Percentiles rank a stretch among this genome's conserved stretches.
Evolutionary conservation across 805 yeast species (phyloP).

Genomic region (Saccharomycopsis sp.): DNA sequence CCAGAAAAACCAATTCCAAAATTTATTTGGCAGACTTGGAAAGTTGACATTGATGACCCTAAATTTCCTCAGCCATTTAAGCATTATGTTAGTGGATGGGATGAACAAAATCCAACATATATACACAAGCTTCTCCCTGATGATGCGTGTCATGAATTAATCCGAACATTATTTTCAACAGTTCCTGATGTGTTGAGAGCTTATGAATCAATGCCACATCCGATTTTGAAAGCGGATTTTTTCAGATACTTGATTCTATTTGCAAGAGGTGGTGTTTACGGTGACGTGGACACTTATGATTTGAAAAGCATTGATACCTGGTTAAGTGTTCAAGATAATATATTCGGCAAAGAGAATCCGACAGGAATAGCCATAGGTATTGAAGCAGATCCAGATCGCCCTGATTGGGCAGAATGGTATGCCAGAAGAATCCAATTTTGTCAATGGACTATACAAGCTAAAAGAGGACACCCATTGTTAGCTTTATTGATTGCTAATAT

Average conservation of each 20-base stretch:
- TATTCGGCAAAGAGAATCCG: conserved; percentile 23
- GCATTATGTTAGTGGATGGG: conserved; percentile 57
- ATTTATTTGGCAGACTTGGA: conserved; percentile 94
- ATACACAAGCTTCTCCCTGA: conserved; percentile 74
- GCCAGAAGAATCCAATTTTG: conserved; percentile 91
- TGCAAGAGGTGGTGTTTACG: conserved; percentile 90
- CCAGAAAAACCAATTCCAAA: conserved; percentile 59
- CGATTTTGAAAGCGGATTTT: conserved; percentile 86
- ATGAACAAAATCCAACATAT: conserved; percentile 49
- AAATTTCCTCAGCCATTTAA: conserved; percentile 49
- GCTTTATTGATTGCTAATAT: conserved; percentile 74
- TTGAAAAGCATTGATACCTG: conserved; percentile 68
- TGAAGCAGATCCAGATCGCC: conserved; percentile 94
- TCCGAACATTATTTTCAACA: conserved; percentile 51
- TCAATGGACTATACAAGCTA: conserved; percentile 92
- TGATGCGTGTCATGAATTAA: conserved; percentile 48
- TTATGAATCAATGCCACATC: conserved; percentile 67
- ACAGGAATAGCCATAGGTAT: conserved; percentile 84
- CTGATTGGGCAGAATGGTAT: conserved; percentile 90
- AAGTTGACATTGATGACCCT: conserved; percentile 50
- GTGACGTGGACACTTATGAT: conserved; percentile 82
- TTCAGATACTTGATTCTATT: conserved; percentile 79
- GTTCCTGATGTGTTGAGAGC: conserved; percentile 76
- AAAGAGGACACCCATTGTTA: conserved; percentile 84
- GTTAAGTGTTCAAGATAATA: conserved; percentile 45